phyloP scores from a whole-genome alignment of 805 yeast species.

The Tetrapisispora fleetii region DNA sequence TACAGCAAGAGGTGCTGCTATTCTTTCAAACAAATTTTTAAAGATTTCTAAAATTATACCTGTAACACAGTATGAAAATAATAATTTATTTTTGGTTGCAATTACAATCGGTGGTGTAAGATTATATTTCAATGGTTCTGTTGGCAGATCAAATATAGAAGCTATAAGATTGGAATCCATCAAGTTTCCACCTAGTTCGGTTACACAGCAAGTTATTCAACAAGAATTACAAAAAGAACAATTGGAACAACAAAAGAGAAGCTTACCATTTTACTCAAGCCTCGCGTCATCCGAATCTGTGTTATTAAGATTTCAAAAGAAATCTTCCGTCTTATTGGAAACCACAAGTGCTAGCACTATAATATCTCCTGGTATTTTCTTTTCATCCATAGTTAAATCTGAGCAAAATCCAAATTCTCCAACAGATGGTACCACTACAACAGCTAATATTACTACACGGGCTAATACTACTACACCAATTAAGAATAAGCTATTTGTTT shows the following conservation, averaged over 20 bases:
- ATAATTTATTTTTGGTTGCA: conserved; percentile 64
- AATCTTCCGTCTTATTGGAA: conserved; percentile 43
- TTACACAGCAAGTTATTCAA: conserved; percentile 25
- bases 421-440: conserved; percentile 12
- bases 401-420: conserved; percentile 10
- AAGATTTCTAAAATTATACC: conserved; percentile 42
- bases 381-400: conserved; percentile 47
- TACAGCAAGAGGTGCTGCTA: conserved; percentile 42
- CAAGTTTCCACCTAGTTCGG: conserved; percentile 52
- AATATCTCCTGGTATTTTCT: conserved; percentile 78
- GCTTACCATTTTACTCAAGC: conserved; percentile 21
- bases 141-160: conserved; percentile 27
- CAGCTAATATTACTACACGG: conserved; percentile 3
- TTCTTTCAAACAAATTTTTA: conserved; percentile 45
- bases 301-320: conserved; percentile 42
- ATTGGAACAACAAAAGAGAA: conserved; percentile 30
- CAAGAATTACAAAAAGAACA: conserved; percentile 32
- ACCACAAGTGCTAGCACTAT: conserved; percentile 51
- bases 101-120: conserved; percentile 79
- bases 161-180: conserved; percentile 40
- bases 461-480: neutral
- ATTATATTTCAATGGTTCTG: conserved; percentile 42
- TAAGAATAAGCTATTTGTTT: conserved; percentile 49
- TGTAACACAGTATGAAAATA: conserved; percentile 48
- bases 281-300: conserved; percentile 25